Conservation (phyloP, 306 rosid species). For the Cyclanthera cordifolia region DNA sequence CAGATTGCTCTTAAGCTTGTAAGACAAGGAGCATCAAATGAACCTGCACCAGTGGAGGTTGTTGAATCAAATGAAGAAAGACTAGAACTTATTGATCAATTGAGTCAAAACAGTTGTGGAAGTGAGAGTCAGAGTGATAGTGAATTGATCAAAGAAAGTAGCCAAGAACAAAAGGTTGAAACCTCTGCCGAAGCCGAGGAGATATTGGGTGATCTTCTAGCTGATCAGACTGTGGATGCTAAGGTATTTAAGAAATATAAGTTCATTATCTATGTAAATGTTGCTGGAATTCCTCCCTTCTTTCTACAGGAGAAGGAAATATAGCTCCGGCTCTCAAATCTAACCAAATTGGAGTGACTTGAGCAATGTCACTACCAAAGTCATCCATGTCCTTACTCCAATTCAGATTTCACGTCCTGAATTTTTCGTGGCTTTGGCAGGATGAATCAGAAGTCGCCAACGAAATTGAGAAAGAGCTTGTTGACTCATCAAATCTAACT, state of each 20-base stretch:
- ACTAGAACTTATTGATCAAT: constrained; percentile 24
- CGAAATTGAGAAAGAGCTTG: constrained; percentile 37
- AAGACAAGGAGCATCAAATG: constrained; percentile 43
- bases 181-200: constrained; percentile 20
- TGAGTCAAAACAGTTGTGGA: constrained; percentile 15
- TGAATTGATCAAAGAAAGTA: constrained; percentile 21
- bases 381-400: not conserved
- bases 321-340: not conserved
- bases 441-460: constrained; percentile 29
- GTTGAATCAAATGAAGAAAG: constrained; percentile 23
- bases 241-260: constrained; percentile 35
- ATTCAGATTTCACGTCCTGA: not conserved
- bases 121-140: constrained; percentile 13
- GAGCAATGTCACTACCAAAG: not conserved
- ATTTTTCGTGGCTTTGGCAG: constrained; percentile 31
- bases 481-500: constrained; percentile 46
- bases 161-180: constrained; percentile 26
- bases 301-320: not conserved
- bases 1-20: constrained; percentile 92
- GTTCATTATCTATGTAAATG: not conserved
- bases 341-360: not conserved
- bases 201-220: constrained; percentile 23
- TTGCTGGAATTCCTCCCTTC: not conserved
- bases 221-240: constrained; percentile 24
- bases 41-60: constrained; percentile 24